A percentile compares a stretch with the other conserved stretches of the same genome.
Evolutionary conservation across 768 basidiomycete species (phyloP).

Genomic region (Rhodocollybia butyracea): DNA sequence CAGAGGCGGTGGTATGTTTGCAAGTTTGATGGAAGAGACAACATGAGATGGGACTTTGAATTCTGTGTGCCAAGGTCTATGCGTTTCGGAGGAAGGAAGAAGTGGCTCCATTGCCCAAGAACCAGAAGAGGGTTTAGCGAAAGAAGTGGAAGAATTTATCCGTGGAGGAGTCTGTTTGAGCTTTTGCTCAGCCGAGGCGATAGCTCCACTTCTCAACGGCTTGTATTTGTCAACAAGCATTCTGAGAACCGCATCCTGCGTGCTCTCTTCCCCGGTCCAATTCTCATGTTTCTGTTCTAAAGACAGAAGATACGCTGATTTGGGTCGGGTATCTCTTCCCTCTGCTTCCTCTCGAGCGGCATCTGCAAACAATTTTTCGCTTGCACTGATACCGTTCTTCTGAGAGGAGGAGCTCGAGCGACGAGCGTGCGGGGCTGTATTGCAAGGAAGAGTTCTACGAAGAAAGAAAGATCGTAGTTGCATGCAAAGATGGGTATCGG

Average conservation of each 20-base stretch:
- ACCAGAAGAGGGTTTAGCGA: conserved; percentile 22
- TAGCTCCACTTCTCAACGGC: conserved; percentile 61
- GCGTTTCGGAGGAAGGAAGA: conserved; percentile 51
- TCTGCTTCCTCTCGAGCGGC: conserved; percentile 53
- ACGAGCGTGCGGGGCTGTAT: background rate
- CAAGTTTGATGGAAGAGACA: conserved; percentile 49
- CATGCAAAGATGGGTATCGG: conserved; percentile 1
- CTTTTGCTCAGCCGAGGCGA: conserved; percentile 65
- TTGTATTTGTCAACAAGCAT: conserved; percentile 90
- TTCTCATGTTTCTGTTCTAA: conserved; percentile 52
- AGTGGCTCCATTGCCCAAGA: conserved; percentile 51
- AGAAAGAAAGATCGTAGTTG: background rate
- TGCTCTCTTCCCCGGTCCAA: conserved; percentile 77
- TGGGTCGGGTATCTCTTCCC: conserved; percentile 11
- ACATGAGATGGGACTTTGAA: conserved; percentile 61
- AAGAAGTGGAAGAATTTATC: conserved; percentile 21
- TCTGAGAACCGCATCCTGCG: conserved; percentile 67
- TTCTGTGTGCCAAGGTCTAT: conserved; percentile 69
- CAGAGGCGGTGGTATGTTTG: conserved; percentile 32
- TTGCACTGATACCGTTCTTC: background rate
- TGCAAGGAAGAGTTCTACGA: background rate
- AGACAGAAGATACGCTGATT: conserved; percentile 13
- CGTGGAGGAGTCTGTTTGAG: conserved; percentile 47
- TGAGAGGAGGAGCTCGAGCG: background rate
- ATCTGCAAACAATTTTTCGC: conserved; percentile 62